These are phyloP conservation scores for Babesia bovis DNA, from an alignment of 169 alveolate species.

Conservation along the genomic window DNA sequence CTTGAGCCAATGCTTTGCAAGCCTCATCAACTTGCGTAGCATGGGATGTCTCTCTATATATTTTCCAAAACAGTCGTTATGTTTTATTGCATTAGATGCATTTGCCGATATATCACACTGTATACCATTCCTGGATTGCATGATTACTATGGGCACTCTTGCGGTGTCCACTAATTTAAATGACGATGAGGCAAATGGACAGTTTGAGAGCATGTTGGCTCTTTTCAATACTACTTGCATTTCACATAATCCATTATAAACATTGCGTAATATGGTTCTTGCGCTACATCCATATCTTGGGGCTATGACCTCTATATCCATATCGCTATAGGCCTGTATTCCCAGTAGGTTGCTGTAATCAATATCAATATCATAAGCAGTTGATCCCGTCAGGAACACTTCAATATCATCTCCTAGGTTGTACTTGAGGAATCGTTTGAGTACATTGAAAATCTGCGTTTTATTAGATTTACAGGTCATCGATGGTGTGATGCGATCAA, in stretches of 20 bases:
- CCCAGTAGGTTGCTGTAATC: constrained; percentile 44
- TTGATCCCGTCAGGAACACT: constrained; percentile 64
- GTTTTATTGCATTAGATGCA: constrained; percentile 83
- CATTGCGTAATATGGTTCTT: constrained; percentile 39
- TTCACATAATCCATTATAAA: constrained; percentile 29
- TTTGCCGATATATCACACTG: constrained; percentile 87
- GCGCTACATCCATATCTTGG: constrained; percentile 40
- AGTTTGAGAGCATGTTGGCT: constrained; percentile 27
- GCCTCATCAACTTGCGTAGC: constrained; percentile 82
- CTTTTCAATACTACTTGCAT: constrained; percentile 36
- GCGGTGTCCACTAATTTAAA: constrained; percentile 86
- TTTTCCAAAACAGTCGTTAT: constrained; percentile 80
- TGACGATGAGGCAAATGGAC: constrained; percentile 64
- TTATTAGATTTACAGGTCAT: constrained; percentile 45
- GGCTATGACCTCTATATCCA: constrained; percentile 49
- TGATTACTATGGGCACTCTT: constrained; percentile 84
- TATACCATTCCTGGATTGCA: constrained; percentile 74
- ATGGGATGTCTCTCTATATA: constrained; percentile 79
- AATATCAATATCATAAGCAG: constrained; percentile 62
- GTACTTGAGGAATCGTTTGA: constrained; percentile 51
- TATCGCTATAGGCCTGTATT: constrained; percentile 45
- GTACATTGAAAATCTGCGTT: constrained; percentile 30
- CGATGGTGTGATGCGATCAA: constrained; percentile 43
- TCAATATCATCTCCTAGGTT: constrained; percentile 58
- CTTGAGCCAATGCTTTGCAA: constrained; percentile 82